phyloP scores from a whole-genome alignment of 805 yeast genomes.

The Brettanomyces nanus region DNA sequence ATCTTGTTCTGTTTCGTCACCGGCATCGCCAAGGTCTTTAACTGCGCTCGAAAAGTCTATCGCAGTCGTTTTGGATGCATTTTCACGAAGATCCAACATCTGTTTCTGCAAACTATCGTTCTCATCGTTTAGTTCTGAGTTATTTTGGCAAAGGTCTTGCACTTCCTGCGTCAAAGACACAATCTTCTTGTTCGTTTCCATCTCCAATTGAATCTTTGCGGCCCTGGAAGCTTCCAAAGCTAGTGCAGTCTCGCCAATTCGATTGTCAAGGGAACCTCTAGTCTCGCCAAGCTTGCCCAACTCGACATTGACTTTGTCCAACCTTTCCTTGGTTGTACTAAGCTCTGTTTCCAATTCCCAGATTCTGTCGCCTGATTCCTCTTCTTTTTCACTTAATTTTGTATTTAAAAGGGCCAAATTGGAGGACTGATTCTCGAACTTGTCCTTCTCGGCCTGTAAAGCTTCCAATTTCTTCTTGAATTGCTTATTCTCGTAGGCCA shows the following conservation, averaged over 20 bases:
- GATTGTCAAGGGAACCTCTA: conserved; percentile 16
- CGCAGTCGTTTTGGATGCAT: conserved; percentile 1
- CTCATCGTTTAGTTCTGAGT: conserved; percentile 59
- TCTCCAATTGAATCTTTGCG: conserved; percentile 32
- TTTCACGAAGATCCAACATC: conserved; percentile 16
- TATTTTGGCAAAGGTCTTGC: conserved; percentile 39
- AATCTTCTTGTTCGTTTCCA: conserved; percentile 31
- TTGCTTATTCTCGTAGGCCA: conserved; percentile 55
- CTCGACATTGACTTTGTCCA: conserved; percentile 31
- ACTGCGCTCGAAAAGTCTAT: conserved; percentile 1
- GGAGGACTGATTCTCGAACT: conserved; percentile 28
- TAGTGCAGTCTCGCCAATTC: conserved; percentile 30
- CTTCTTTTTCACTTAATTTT: conserved; percentile 33
- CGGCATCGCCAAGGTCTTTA: not conserved
- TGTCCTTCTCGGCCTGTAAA: conserved; percentile 33
- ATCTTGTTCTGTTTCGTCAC: conserved; percentile 10
- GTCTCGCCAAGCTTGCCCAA: conserved; percentile 33
- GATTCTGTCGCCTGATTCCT: conserved; percentile 48
- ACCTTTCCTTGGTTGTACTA: conserved; percentile 33
- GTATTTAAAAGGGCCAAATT: conserved; percentile 26
- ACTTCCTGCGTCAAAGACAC: conserved; percentile 33
- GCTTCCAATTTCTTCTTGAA: conserved; percentile 35
- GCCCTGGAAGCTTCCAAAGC: conserved; percentile 40
- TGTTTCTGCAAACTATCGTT: conserved; percentile 48
- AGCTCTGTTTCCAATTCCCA: conserved; percentile 60